Base-by-base conservation (phyloP, 2,329 filamentous ascomycete genomes). In the Furcasterigmium sp. region DNA sequence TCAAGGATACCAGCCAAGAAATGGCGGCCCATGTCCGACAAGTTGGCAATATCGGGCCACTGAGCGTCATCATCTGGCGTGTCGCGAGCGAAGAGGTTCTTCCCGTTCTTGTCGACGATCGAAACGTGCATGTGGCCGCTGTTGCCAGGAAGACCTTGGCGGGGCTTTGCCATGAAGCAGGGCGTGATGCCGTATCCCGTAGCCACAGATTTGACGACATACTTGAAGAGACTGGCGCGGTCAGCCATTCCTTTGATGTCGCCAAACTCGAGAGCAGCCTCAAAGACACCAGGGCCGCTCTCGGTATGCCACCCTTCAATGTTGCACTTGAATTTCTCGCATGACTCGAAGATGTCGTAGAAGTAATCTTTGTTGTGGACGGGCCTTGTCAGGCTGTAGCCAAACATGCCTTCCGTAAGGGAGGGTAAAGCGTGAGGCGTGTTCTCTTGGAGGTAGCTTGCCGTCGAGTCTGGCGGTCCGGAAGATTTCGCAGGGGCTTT, bases 91-190 rank as follows among this genome's bases (percentile, higher is more conserved):
- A 98, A 85, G 18, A 96, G 75, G 58, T 98, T 98, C 60, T 84
- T 85, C 46, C 87, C 87, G n/a, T 78, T 68, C 51, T 78, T 75
- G 58, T 91, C 87, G 15, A 91, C 83, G 9, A 98, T 72, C 1
- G 91, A 97, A 48, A 97, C 75, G 63, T 98, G 93, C 75, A 95
- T 91, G 62, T 98, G 93, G 1, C 93, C 93, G 50, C 86, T 93
- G 70, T 97, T 97, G 37, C 93, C 93, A 0, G 93, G 93, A 0
- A 97, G 72, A 0, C 91, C 90, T 56, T 94, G 80, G 52, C 87
- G 83, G 3, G 93, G 93, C 66, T 98, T 98, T 14, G 93, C 93
- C 93, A 98, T 98, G 72, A 98, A 98, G 65, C 88, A 95, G 0
- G 93, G 93, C 0, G 89, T 95, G 59, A 98, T 95, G 52, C 88